Evolutionary conservation across 2,329 filamentous ascomycete genomes (phyloP).

Genomic region (Ceratocystis cubensis): DNA sequence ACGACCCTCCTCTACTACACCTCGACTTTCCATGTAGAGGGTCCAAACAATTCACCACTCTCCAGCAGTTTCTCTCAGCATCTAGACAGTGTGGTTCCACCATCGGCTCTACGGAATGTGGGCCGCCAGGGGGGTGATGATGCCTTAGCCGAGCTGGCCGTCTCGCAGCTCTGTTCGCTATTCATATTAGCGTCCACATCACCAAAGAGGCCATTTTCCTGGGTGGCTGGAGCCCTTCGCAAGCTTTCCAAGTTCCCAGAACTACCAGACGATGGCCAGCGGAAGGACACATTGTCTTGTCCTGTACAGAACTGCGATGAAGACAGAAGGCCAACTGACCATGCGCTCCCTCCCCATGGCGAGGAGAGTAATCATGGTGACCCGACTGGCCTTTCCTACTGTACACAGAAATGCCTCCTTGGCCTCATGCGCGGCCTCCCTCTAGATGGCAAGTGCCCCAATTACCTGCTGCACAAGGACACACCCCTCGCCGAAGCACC

Average conservation of each 20-base stretch:
- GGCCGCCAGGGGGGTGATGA: too few species aligned
- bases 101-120: too few species aligned
- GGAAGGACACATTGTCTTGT: too few species aligned
- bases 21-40: not conserved
- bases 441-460: not conserved
- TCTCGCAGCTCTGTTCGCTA: not conserved
- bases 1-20: not conserved
- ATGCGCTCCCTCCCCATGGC: not conserved
- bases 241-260: not conserved
- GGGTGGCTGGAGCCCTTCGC: not conserved
- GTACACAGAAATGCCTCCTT: not conserved
- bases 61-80: too few species aligned
- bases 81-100: too few species aligned
- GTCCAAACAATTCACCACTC: not conserved
- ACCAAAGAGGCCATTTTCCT: not conserved
- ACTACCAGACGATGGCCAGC: not conserved
- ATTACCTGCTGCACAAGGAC: not conserved
- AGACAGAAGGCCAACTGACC: too few species aligned
- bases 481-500: not conserved
- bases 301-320: too few species aligned
- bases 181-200: not conserved
- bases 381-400: not conserved
- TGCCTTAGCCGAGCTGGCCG: not conserved
- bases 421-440: not conserved
- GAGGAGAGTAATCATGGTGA: not conserved